Conservation (phyloP, 139 green algal species). For the Coelastrella sp. region DNA sequence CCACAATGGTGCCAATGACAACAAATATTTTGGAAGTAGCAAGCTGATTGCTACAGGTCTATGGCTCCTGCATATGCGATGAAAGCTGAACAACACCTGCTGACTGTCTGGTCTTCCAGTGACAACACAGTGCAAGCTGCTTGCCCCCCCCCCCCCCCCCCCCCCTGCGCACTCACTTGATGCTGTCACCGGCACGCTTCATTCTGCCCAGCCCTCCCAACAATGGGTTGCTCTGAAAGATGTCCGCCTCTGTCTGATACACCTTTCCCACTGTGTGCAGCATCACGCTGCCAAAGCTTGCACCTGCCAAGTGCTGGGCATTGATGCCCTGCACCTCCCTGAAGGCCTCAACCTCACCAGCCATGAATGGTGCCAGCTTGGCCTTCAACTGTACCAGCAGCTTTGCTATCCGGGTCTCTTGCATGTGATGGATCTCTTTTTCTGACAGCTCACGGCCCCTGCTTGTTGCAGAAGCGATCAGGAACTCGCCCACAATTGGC, state of each 20-base stretch:
- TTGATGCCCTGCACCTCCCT: slow-evolving; percentile 57
- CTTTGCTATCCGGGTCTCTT: slow-evolving; percentile 42
- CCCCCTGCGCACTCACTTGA: slow-evolving; percentile 61
- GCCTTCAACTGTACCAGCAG: slow-evolving; percentile 71
- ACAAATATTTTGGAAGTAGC: too few species aligned
- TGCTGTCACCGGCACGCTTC: slow-evolving; percentile 55
- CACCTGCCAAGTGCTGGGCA: slow-evolving; percentile 64
- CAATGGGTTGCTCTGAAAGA: slow-evolving; percentile 69
- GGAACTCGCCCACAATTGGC: slow-evolving; percentile 83
- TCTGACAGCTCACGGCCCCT: slow-evolving; percentile 49
- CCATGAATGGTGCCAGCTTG: slow-evolving; percentile 76
- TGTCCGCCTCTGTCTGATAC: slow-evolving; percentile 86
- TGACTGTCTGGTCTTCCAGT: neutral
- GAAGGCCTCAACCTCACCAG: slow-evolving; percentile 81
- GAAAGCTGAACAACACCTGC: neutral
- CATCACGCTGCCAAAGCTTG: slow-evolving; percentile 88
- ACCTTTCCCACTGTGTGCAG: slow-evolving; percentile 84
- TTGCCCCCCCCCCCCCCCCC: too few species aligned
- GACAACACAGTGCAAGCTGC: neutral
- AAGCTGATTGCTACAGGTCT: too few species aligned
- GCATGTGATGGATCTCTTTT: slow-evolving; percentile 7
- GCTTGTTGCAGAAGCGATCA: slow-evolving; percentile 69
- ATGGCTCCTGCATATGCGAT: too few species aligned
- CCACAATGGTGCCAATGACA: too few species aligned
- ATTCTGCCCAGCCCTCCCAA: slow-evolving; percentile 45